Evolutionary conservation across 441 rosid genomes (phyloP).

Genomic region (Gossypium schwendimanii): DNA sequence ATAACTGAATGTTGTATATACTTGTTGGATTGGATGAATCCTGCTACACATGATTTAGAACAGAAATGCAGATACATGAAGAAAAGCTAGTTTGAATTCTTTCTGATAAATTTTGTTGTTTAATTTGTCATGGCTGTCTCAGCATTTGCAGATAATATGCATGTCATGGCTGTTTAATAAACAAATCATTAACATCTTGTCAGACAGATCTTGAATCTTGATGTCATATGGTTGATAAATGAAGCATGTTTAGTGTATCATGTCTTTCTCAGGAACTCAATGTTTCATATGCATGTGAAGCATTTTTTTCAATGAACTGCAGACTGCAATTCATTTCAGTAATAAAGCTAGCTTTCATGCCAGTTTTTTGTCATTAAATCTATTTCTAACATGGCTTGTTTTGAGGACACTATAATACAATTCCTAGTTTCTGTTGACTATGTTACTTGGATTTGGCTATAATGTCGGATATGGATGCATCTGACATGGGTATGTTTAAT

Average conservation of each 20-base stretch:
- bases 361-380: not conserved
- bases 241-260: conserved; percentile 7
- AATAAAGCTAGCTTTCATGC: not conserved
- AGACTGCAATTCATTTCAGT: not conserved
- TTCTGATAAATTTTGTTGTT: not conserved
- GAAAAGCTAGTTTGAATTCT: not conserved
- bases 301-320: not conserved
- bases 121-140: not conserved
- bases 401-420: not conserved
- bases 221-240: not conserved
- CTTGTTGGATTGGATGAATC: not conserved
- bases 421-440: not conserved
- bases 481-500: not conserved
- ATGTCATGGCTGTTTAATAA: not conserved
- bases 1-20: not conserved
- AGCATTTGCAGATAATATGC: conserved; percentile 21
- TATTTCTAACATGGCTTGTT: not conserved
- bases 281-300: conserved; percentile 3
- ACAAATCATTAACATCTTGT: not conserved
- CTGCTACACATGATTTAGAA: not conserved
- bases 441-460: not conserved
- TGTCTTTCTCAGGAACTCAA: conserved; percentile 1
- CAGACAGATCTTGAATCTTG: not conserved
- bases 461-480: not conserved
- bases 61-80: not conserved